Percentiles rank a stretch among this genome's conserved stretches.
Conservation (phyloP, 306 rosid genomes). For the Cucurbita moschata region DNA sequence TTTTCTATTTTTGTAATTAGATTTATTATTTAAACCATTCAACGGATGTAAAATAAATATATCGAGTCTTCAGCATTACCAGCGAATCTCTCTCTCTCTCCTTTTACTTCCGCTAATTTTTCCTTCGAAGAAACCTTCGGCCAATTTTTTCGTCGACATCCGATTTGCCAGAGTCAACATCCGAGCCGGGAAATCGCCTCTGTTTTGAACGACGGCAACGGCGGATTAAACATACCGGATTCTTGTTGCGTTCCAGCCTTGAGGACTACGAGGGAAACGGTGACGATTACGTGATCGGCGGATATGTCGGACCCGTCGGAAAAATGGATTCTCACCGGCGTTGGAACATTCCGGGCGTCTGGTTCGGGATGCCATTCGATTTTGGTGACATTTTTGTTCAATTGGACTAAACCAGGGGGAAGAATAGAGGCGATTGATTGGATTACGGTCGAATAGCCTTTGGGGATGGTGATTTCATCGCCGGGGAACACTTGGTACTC, state of each 20-base stretch:
- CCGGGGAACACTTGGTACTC: slow-evolving; percentile 84
- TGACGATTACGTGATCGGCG: slow-evolving; percentile 83
- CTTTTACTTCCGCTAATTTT: too few relatives aligned
- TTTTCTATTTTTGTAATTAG: too few relatives aligned
- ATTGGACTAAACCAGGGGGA: slow-evolving; percentile 60
- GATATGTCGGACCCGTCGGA: slow-evolving; percentile 50
- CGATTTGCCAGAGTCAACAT: too few relatives aligned
- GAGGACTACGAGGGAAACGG: slow-evolving; percentile 84
- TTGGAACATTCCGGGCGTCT: background rate
- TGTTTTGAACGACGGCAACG: slow-evolving; percentile 61
- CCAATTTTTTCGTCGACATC: too few relatives aligned
- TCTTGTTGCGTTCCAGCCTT: slow-evolving; percentile 53
- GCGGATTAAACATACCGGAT: slow-evolving; percentile 63
- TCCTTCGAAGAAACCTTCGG: too few relatives aligned
- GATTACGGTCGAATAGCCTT: slow-evolving; percentile 64
- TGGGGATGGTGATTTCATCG: slow-evolving; percentile 80
- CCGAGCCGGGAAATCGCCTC: slow-evolving; percentile 84
- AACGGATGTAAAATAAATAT: too few relatives aligned
- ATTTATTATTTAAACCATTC: too few relatives aligned
- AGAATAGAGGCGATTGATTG: slow-evolving; percentile 55
- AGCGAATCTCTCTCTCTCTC: too few relatives aligned
- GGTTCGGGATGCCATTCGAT: slow-evolving; percentile 51
- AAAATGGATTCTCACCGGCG: slow-evolving; percentile 74
- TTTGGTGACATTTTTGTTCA: slow-evolving; percentile 41
- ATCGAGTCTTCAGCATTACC: too few relatives aligned